Evolutionary conservation across 1,139 yeast genomes (phyloP).

Genomic region (Debaryomyces sp.): DNA sequence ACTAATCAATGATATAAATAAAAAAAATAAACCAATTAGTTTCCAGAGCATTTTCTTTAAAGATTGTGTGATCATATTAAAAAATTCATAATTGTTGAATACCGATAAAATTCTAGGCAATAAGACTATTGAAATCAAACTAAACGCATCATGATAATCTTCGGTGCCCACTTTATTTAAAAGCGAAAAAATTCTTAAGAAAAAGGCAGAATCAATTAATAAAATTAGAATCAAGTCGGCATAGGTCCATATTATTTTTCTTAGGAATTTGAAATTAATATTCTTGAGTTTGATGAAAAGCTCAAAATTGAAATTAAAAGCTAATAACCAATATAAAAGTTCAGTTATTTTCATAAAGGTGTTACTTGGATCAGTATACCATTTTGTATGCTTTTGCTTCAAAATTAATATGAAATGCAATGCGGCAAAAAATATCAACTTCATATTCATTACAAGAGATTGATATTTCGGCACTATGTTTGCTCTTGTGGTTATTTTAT

Average conservation of each 20-base stretch:
- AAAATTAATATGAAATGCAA: conserved; percentile 37
- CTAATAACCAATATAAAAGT: conserved; percentile 36
- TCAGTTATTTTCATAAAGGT: conserved; percentile 18
- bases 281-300: conserved; percentile 40
- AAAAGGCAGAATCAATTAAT: conserved; percentile 34
- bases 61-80: conserved; percentile 55
- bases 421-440: conserved; percentile 33
- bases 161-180: conserved; percentile 13
- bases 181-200: conserved; percentile 22
- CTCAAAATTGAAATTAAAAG: conserved; percentile 41
- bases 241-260: conserved; percentile 46
- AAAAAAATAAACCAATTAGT: conserved; percentile 52
- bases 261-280: conserved; percentile 44
- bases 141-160: conserved; percentile 36
- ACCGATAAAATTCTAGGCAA: conserved; percentile 58
- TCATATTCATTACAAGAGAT: conserved; percentile 42
- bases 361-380: neutral
- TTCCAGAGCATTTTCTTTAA: conserved; percentile 59
- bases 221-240: conserved; percentile 37
- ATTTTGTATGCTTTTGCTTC: conserved; percentile 21
- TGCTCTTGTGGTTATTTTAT: conserved; percentile 33
- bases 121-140: conserved; percentile 53
- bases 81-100: conserved; percentile 56
- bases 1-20: conserved; percentile 54
- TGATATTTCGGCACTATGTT: conserved; percentile 47